Percentiles rank a stretch among this genome's conserved stretches.
phyloP scores from a whole-genome alignment of 495 filamentous ascomycete genomes.

The Trichodelitschia bisporula region DNA sequence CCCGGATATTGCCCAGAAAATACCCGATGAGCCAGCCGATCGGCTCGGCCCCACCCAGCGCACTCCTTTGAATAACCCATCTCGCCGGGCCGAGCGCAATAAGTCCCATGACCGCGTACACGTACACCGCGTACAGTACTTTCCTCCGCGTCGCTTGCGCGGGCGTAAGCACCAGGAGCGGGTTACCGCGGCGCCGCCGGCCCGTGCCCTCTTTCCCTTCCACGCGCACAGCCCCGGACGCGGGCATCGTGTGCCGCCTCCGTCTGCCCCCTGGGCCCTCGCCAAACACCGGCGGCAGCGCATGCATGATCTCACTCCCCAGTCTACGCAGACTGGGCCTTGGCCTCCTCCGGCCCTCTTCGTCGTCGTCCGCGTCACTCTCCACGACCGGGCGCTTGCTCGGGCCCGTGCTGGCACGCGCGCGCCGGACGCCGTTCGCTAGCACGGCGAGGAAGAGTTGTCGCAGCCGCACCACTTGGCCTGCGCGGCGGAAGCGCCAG shows the following conservation, averaged over 20 bases:
- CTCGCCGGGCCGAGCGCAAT: slow-evolving; percentile 51
- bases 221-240: slow-evolving; percentile 17
- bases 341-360: too few species aligned
- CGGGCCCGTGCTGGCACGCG: slow-evolving; percentile 6
- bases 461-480: slow-evolving; percentile 19
- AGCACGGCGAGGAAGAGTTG: slow-evolving; percentile 26
- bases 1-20: slow-evolving; percentile 50
- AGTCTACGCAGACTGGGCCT: too few species aligned
- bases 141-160: slow-evolving; percentile 50
- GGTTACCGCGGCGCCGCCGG: too few species aligned
- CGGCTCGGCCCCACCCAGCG: slow-evolving; percentile 50
- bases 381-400: slow-evolving; percentile 21
- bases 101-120: slow-evolving; percentile 36
- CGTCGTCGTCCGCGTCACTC: slow-evolving; percentile 19
- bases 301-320: too few species aligned
- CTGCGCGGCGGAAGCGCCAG: slow-evolving; percentile 57
- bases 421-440: slow-evolving; percentile 3
- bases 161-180: slow-evolving; percentile 62
- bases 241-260: slow-evolving; percentile 25
- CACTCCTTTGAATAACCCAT: slow-evolving; percentile 34
- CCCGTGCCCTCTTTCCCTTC: too few species aligned
- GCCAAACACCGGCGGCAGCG: slow-evolving; percentile 5
- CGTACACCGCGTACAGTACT: slow-evolving; percentile 59
- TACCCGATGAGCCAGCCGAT: slow-evolving; percentile 86
- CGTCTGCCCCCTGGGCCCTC: slow-evolving; percentile 1